Conservation (phyloP, 768 basidiomycete species). For the Suillus discolor region DNA sequence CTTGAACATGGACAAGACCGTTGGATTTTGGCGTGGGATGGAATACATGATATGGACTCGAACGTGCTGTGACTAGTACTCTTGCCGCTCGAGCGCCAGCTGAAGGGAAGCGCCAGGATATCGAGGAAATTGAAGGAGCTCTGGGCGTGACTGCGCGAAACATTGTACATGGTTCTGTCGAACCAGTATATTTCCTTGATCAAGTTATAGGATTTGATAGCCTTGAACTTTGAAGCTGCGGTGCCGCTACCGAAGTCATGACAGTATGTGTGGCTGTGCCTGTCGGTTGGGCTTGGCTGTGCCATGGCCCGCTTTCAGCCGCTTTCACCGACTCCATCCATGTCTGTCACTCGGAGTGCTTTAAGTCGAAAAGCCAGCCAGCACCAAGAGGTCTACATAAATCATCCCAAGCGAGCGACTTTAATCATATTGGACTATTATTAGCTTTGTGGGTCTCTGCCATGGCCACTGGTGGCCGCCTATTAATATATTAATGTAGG, state of each 20-base stretch:
- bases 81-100: not conserved
- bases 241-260: constrained; percentile 3
- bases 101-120: not conserved
- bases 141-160: constrained; percentile 36
- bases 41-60: constrained; percentile 2
- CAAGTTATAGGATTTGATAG: constrained; percentile 2
- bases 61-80: not conserved
- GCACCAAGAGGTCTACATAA: not conserved
- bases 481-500: no score
- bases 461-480: not conserved
- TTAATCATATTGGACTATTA: not conserved
- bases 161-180: constrained; percentile 51
- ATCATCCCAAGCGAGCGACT: not conserved
- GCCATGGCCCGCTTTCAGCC: not conserved
- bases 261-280: not conserved
- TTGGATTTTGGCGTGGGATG: constrained; percentile 8
- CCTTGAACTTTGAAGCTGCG: not conserved
- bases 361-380: no score
- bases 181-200: not conserved
- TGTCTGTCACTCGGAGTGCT: not conserved
- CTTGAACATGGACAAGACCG: constrained; percentile 13
- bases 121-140: constrained; percentile 5
- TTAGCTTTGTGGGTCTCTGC: not conserved
- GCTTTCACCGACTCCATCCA: not conserved
- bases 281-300: not conserved